Evolutionary conservation across 768 basidiomycete genomes (phyloP), one percentile per base, ranked within the genome.

Genomic region (Tricholomella constricta): DNA sequence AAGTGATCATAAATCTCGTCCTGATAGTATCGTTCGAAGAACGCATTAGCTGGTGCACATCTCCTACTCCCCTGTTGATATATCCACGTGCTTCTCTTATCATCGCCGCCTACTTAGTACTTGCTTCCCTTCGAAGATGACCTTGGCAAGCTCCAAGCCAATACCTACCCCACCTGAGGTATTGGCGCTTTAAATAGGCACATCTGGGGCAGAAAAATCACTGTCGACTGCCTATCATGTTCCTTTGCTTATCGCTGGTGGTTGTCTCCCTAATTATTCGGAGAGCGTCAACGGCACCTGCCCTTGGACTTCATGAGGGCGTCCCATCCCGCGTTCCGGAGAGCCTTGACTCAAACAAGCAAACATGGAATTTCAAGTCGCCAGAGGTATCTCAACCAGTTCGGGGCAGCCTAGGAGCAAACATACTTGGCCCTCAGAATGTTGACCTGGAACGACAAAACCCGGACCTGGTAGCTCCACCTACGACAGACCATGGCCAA

Each of bases 351-450:
- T 31, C 56, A 41, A 57, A 50, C 20, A 4, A n/a, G 17, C 56
- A 45, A 32, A 31, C 45, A 22, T 51, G 54, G 51, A 46, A 51
- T 37, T 3, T 41, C 1, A 36, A 31, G 19, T 51, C 57, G 7
- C 31, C 41, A 11, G 25, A 36, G 1, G 15, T 40, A 6, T 54
- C 60, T 12, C 26, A 80, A 55, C 77, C 82, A 9, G 61, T 79
- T 34, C 78, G 82, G 14, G 77, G 67, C 1, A 27, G 59, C 0
- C 67, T 79, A 2, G 84, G 84, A 0, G 70, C 72, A 0, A 52
- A 50, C 4, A 72, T 88, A 48, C 60, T 88, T 2, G 86, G 82
- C 1, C 85, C 82, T 0, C 70, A 84, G 48, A 84, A 88, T 59
- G 53, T 77, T 4, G 76, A 78, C 3, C 32, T 86, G n/a, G 76